Evolutionary conservation across 768 basidiomycete species (phyloP), one percentile per base, ranked within the genome.

Genomic region (Tylopilus sp.): DNA sequence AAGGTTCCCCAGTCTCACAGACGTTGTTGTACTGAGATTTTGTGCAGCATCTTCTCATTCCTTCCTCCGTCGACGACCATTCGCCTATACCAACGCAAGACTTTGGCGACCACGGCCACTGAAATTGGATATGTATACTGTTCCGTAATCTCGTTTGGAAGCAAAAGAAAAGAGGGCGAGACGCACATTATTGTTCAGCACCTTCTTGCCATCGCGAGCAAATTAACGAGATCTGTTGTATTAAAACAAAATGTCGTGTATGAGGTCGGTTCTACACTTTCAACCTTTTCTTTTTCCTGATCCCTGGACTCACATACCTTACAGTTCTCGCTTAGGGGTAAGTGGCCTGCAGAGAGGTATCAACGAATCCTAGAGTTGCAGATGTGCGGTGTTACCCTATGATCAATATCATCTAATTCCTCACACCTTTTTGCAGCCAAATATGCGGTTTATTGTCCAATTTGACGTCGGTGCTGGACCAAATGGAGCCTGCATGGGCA

Each of bases 61-160:
- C 71, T 84, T 18, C 88, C 81, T n/a, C 86, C 83, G n/a, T 78
- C 83, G 0, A 86, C 80, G 1, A 88, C 90, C 0, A 82, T 90
- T 33, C 81, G 90, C 5, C 69, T 70, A 9, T 91, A 91, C 56
- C 84, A 91, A 55, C 82, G 91, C 4, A 73, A 76, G 7, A 77
- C 83, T 2, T 73, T 93, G 53, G 76, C 90, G 0, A 88, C 85
- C 1, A 83, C 84, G 0, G 76, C 82, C 28, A 69, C 76, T 0
- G 83, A 91, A 58, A 68, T 90, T 6, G 91, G 89, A 1, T 71
- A 78, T 0, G 74, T 87, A 10, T 86, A 92, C 51, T 94, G 91
- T 62, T 78, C 84, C 2, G 79, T 91, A 25, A 70, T 95, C 3
- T 87, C 86, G 0, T 84, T 80, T 53, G 86, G 87, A 1, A 81